Evolutionary conservation across 2,329 filamentous ascomycete species (phyloP), one percentile per base, ranked within the genome.

Genomic region (Rhinocladiella similis): DNA sequence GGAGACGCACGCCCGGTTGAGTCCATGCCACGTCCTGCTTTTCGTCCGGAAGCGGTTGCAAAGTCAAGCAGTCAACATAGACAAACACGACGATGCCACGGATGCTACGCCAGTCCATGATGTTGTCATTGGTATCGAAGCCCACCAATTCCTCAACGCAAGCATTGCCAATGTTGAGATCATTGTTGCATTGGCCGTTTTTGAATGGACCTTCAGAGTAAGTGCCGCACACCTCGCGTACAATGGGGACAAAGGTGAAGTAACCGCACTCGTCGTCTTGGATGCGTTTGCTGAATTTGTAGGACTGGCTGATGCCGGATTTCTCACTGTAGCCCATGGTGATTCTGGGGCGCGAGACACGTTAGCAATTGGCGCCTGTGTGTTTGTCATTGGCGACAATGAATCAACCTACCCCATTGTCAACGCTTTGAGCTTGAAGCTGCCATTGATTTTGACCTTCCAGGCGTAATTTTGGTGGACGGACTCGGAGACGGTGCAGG

Each of bases 71-170:
- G 45, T 57, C 45, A 18, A 50, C 25, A 18, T 35, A 53, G n/a
- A 57, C 54, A 29, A 57, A 53, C 7, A 50, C 39, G 7, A 47
- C 54, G 14, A 49, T 19, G 18, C 54, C 54, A 22, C 43, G 43
- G 38, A 57, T 14, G 18, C 19, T 7, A 9, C 36, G 16, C 47
- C 47, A 50, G 20, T 41, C 47, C 16, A 22, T 16, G 25, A 41
- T 41, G 2, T 97, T 83, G 91, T 99, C 53, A 91, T 97, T 63
- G 90, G 91, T 72, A 93, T 97, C 63, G 87, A 85, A 46, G 90
- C 95, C 58, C 92, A 97, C 70, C 86, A 89, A 36, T 20, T 53
- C n/a, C 12, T 25, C 38, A 19, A 20, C 38, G 39, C 54, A 57
- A 14, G 38, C 35, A 22, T 57, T 57, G 36, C 25, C 35, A 2